Evolutionary conservation across 495 filamentous ascomycete genomes (phyloP).

Genomic region (Aspergillus sparsus): DNA sequence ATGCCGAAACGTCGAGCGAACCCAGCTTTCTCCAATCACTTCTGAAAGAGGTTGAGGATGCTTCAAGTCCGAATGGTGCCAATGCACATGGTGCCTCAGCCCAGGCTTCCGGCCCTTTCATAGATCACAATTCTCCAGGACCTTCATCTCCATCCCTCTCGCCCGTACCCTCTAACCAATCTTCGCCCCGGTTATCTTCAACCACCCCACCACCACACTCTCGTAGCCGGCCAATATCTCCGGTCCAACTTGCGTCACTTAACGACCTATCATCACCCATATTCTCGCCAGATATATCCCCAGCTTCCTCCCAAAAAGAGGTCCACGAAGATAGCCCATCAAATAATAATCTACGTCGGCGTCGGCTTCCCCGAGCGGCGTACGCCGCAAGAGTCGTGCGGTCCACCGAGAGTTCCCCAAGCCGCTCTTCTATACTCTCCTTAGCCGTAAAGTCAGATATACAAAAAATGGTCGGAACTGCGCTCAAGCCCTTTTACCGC

Average conservation of each 20-base stretch:
- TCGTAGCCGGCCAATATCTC: slow-evolving; percentile 64
- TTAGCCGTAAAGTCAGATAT: slow-evolving; percentile 76
- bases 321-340: slow-evolving; percentile 19
- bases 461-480: slow-evolving; percentile 74
- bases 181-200: slow-evolving; percentile 69
- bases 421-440: slow-evolving; percentile 54
- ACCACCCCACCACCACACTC: slow-evolving; percentile 69
- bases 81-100: slow-evolving; percentile 49
- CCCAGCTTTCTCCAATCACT: slow-evolving; percentile 79
- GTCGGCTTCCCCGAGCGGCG: slow-evolving; percentile 40
- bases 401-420: slow-evolving; percentile 58
- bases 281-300: slow-evolving; percentile 54
- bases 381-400: slow-evolving; percentile 33
- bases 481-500: slow-evolving; percentile 74
- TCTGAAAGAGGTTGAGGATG: slow-evolving; percentile 81
- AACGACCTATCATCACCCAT: slow-evolving; percentile 61
- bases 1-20: slow-evolving; percentile 41
- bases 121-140: slow-evolving; percentile 51
- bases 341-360: slow-evolving; percentile 21
- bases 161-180: slow-evolving; percentile 64
- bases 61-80: slow-evolving; percentile 55
- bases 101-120: slow-evolving; percentile 45
- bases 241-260: slow-evolving; percentile 66
- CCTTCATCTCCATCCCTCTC: slow-evolving; percentile 75
- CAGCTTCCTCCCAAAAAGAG: slow-evolving; percentile 30